phyloP scores from a whole-genome alignment of 179 eudicot species.

The Beta lomatogona region DNA sequence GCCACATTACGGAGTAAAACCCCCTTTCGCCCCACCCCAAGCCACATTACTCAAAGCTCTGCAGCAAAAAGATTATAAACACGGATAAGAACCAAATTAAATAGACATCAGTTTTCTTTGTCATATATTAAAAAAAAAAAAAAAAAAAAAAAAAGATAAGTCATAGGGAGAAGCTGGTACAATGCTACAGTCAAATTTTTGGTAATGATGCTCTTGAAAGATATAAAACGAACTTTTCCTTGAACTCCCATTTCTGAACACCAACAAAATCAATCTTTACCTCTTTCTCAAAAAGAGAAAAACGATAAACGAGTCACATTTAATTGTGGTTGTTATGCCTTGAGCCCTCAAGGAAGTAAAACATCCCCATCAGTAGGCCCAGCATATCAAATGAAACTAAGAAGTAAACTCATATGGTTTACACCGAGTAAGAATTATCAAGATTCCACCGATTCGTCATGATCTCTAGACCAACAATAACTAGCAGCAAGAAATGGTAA shows the following conservation, averaged over 20 bases:
- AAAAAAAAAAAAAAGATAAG: too few relatives aligned
- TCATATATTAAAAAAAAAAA: too few relatives aligned
- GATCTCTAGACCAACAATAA: background rate
- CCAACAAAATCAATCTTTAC: too few relatives aligned
- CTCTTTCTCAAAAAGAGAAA: too few relatives aligned
- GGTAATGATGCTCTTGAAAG: too few relatives aligned
- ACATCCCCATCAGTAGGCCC: background rate
- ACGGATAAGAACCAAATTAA: too few relatives aligned
- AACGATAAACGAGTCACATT: too few relatives aligned
- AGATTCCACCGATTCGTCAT: background rate
- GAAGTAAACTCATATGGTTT: background rate
- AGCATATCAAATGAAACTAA: background rate
- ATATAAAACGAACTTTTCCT: too few relatives aligned
- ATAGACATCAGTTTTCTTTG: too few relatives aligned
- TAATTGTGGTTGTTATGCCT: background rate
- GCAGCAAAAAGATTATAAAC: background rate
- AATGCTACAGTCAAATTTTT: too few relatives aligned
- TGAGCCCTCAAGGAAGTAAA: background rate
- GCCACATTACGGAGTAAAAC: background rate
- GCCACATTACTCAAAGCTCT: background rate
- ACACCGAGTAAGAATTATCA: background rate
- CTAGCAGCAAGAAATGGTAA: background rate
- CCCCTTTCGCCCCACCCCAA: background rate
- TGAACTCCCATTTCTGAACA: too few relatives aligned
- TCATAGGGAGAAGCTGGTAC: too few relatives aligned